Base-by-base conservation (phyloP, 1,284 basidiomycete species). In the Cryptococcus sp. region DNA sequence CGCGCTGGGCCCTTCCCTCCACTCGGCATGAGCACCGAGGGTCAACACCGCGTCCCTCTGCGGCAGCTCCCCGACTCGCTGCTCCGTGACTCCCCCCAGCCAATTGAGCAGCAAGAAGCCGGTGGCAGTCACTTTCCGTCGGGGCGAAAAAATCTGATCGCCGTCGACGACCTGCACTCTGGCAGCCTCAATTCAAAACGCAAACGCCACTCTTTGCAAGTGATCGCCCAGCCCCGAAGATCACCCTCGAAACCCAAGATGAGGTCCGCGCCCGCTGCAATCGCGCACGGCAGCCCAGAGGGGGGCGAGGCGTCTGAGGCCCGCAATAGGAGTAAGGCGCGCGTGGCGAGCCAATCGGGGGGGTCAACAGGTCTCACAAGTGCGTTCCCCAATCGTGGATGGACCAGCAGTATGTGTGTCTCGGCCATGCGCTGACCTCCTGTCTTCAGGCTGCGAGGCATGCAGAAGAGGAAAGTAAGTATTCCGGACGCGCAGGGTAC, bases 391-490 rank as follows among this genome's bases (percentile, higher is more conserved):
- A 33, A 33, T 42, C 18, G 15, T 16, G 24, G n/a, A n/a, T n/a
- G n/a, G n/a, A n/a, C 11, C 23, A 35, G 20, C 39, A n/a, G 16
- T 8, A n/a, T n/a, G 21, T 20, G 15, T 13, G 39, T 42, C 20
- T 16, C 23, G 42, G 4, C 42, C 46, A 24, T 45, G 21, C 11
- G 28, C 49, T 51, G 49, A 56, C 21, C 15, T 6, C 16, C 9
- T 21, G n/a, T 21, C 16, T 46, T 18, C 35, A 62, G 61, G 61
- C 37, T 63, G 61, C 20, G 61, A 63, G 45, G 58, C 61, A 47
- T 63, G 61, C 43, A 52, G 61, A 24, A 57, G 49, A 36, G 61
- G 61, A 52, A 63, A 64, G 62, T 61, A 47, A 61, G 62, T 61
- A 37, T 38, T 2, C 35, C 42, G 12, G 21, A 15, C 8, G 18